Evolutionary conservation across 495 filamentous ascomycete species (phyloP), one percentile per base, ranked within the genome.

Genomic region (Tuber microsphaerosporum): DNA sequence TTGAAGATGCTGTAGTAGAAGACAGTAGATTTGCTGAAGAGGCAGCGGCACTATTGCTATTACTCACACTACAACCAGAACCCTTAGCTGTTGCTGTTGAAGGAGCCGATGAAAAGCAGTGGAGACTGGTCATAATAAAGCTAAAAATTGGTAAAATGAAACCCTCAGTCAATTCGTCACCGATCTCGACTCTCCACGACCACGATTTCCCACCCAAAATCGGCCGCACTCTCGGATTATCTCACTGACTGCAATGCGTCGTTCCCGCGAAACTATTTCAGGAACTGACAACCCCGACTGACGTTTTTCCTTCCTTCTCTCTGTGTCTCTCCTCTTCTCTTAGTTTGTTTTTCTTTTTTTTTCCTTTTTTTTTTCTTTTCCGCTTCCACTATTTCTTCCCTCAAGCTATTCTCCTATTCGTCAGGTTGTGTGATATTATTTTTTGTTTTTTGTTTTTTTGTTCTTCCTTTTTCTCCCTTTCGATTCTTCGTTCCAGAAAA

Each of bases 91-190:
- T 56, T 56, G n/a, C 22, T n/a, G n/a, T 26, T 26, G 56, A 65
- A 65, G 56, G 56, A 65, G 56, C 56, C 0, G 56, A 65, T 31
- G 56, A 17, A 31, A 65, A 65, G 56, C 12, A 31, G 56, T 31
- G 56, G 56, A 31, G 56, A 31, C 56, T 65, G 56, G 56, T 65
- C 56, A 65, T 65, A 65, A 65, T 65, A 65, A 65, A 65, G 56
- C 26, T 12, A 31, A 65, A 61, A 31, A 65, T 31, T n/a, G 48
- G 9, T 14, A 16, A 65, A 65, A 10, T n/a, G 56, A 65, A 65
- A 65, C 2, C n/a, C 56, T 17, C 56, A 7, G 56, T 17, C 56
- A 31, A 31, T 65, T n/a, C 26, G 39, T 6, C 10, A 65, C 56
- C 3, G 56, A 65, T 65, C n/a, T 65, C 56, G 26, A 65, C n/a